Base-by-base conservation (phyloP, 352 stramenopile species). In the Phytopythium vexans region DNA sequence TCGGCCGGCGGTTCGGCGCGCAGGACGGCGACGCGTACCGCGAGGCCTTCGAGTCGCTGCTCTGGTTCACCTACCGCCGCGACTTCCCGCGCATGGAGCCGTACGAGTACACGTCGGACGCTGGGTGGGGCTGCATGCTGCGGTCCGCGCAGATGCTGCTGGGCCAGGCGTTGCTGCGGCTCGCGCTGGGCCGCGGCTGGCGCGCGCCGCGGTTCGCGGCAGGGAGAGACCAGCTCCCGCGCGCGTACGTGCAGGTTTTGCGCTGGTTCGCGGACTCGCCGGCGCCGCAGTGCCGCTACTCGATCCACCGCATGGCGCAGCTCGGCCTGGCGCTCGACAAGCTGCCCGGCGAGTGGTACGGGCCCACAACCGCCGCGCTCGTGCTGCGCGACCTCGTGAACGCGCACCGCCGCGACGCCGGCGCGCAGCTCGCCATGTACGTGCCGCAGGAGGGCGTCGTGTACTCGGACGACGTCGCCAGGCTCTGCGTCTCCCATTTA, bases 91-190 rank as follows among this genome's bases (percentile, higher is more conserved):
- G 72, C 21, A 92, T 97, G 79, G 70, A 72, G 62, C 87, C 86
- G 12, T 97, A 97, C 57, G 75, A 89, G 10, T 82, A 76, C 64
- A 97, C 80, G 11, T 94, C 78, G 27, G 94, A 98, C 72, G 92
- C 92, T 0, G 95, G 95, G 16, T 98, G 94, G 94, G 95, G 95
- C 27, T 98, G 95, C 63, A 98, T 98, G 95, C 67, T 98, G 41
- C 88, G 95, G 27, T 94, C 86, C 33, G 94, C 92, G 16, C 94
- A 98, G 62, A 98, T 98, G 94, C 70, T 98, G 62, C 70, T 98
- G 15, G 82, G 76, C 0, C 83, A 98, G 55, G 88, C 88, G 7
- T 69, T 98, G 8, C 74, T 95, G 62, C 72, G 93, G 12, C 78
- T 91, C 51, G 53, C 92, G 4, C 47, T 89, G n/a, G 76, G 77